Percentiles rank a stretch among this genome's conserved stretches.
Conservation (phyloP, 1,139 yeast species). For the Candida gigantensis region DNA sequence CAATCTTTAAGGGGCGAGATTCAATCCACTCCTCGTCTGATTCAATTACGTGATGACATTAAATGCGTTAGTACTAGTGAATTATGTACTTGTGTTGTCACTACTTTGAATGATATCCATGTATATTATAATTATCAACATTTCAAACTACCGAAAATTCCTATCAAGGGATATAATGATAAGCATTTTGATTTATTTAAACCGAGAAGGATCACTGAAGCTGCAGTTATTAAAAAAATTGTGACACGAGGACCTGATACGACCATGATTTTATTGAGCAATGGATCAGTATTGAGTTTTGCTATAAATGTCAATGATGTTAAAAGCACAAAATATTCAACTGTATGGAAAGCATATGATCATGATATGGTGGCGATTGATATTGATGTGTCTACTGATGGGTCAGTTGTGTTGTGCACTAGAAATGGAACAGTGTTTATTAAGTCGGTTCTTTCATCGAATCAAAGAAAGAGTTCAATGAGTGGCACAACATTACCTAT, state of each 20-base stretch:
- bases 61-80: conserved; percentile 69
- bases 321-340: conserved; percentile 36
- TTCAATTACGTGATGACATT: conserved; percentile 51
- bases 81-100: conserved; percentile 65
- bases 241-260: conserved; percentile 35
- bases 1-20: conserved; percentile 34
- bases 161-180: conserved; percentile 31
- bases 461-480: conserved; percentile 28
- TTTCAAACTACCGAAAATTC: conserved; percentile 46
- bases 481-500: conserved; percentile 24
- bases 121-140: conserved; percentile 62
- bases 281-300: conserved; percentile 53
- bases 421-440: conserved; percentile 63
- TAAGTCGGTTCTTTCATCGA: conserved; percentile 22
- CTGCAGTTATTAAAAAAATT: conserved; percentile 33
- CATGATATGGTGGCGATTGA: conserved; percentile 54
- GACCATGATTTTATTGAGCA: conserved; percentile 48
- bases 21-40: conserved; percentile 44
- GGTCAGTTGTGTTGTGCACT: conserved; percentile 68
- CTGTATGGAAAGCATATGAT: conserved; percentile 57
- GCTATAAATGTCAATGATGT: conserved; percentile 28
- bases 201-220: conserved; percentile 50
- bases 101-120: conserved; percentile 61
- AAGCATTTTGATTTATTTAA: conserved; percentile 54
- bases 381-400: conserved; percentile 68